Base-by-base conservation (phyloP, 345 rosid species). In the Moricandia arvensis region DNA sequence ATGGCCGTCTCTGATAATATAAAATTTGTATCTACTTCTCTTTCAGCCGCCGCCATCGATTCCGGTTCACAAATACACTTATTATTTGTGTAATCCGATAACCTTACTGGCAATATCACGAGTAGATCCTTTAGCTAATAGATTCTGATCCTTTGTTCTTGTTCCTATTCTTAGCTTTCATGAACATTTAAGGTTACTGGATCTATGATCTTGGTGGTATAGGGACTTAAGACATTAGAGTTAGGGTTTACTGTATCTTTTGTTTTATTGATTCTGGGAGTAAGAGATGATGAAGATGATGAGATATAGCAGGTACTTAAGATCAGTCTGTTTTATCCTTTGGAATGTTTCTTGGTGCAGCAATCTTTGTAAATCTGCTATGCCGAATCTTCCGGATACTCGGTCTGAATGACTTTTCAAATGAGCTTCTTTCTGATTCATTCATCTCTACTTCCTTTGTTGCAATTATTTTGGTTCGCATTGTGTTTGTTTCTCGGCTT, bases 271-370 rank as follows among this genome's bases (percentile, higher is more conserved):
- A 21, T 47, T n/a, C 0, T 21, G 7, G 79, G 63, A 60, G 38
- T 30, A 66, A 1, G 4, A 69, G 75, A 69, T 76, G 70, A 76
- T 76, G 79, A 76, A 76, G 24, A 76, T 76, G 79, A 76, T 17
- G 79, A 76, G 33, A 69, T 76, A 76, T 76, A 69, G 79, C 79
- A 76, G 79, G 79, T 76, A 76, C 79, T 76, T 76, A 76, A 53
- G 75, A 76, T 3, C 13, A 76, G 64, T 26, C 59, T 62, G 59
- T 67, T 53, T 13, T 34, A 54, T 76, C 79, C 27, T 8, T 65
- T 62, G 79, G 75, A 76, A 53, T 69, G 79, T 62, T 76, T 76
- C 74, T 37, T 76, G 79, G 79, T 69, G 79, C 47, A 76, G 75
- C 79, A 75, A 21, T 69, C 63, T 38, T 3, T 53, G 3, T 24